A percentile compares a stretch with the other conserved stretches of the same genome.
These are phyloP conservation scores for Neospermospora avenae DNA, from an alignment of 2,329 filamentous ascomycete species.

Conservation along the genomic window DNA sequence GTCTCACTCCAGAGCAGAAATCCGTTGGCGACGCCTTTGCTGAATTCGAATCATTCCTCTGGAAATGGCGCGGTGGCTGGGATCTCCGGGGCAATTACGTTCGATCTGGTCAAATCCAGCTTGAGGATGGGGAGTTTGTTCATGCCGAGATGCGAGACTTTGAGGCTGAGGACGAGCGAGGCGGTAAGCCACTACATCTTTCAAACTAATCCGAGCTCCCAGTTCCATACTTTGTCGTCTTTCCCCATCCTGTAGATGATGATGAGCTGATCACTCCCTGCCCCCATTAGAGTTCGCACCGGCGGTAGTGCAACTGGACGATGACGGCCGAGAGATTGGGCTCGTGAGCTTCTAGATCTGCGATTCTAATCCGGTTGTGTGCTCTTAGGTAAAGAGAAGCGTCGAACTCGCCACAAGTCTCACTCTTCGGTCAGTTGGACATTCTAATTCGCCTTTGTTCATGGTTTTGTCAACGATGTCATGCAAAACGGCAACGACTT, in stretches of 20 bases:
- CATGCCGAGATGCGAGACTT: conserved; percentile 48
- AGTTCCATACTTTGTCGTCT: not conserved
- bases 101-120: conserved; percentile 46
- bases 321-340: conserved; percentile 33
- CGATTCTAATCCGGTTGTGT: conserved; percentile 20
- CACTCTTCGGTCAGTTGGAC: conserved; percentile 19
- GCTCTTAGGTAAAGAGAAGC: conserved; percentile 20
- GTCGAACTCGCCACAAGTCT: conserved; percentile 17
- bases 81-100: conserved; percentile 51
- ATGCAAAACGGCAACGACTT: conserved; percentile 15
- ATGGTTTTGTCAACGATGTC: conserved; percentile 10
- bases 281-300: conserved; percentile 31
- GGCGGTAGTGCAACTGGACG: conserved; percentile 34
- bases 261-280: not conserved
- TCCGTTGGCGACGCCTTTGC: conserved; percentile 47
- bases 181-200: conserved; percentile 7
- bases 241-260: not conserved
- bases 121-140: conserved; percentile 48
- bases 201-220: not conserved
- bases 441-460: conserved; percentile 9
- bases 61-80: conserved; percentile 48
- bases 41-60: conserved; percentile 46
- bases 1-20: conserved; percentile 40
- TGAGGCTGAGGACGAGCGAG: conserved; percentile 47
- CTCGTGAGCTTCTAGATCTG: conserved; percentile 31